A percentile compares a stretch with the other conserved stretches of the same genome.
phyloP scores from a whole-genome alignment of 352 stramenopile species.

The Plasmopara viticola region DNA sequence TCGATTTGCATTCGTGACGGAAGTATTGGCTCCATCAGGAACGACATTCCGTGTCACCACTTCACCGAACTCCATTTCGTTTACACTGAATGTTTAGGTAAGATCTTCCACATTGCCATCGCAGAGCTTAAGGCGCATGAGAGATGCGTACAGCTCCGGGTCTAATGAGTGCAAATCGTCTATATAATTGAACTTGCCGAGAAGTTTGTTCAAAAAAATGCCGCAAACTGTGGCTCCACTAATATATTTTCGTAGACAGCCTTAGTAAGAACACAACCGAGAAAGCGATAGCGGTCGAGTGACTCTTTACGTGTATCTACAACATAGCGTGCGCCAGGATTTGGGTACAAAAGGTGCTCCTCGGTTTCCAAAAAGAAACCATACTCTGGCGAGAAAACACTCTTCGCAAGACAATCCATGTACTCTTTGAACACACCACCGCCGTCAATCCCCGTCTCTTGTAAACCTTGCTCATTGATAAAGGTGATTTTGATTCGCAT shows the following conservation, averaged over 20 bases:
- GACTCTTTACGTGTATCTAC: slow-evolving; percentile 72
- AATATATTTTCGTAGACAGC: slow-evolving; percentile 95
- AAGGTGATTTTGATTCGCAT: slow-evolving; percentile 89
- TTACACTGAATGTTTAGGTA: slow-evolving; percentile 91
- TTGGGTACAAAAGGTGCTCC: slow-evolving; percentile 91
- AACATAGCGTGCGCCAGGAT: slow-evolving; percentile 76
- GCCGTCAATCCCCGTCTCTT: slow-evolving; percentile 95
- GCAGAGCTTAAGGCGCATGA: slow-evolving; percentile 95
- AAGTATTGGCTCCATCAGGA: slow-evolving; percentile 73
- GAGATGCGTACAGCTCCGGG: slow-evolving; percentile 90
- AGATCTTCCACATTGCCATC: slow-evolving; percentile 87
- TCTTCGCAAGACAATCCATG: slow-evolving; percentile 84
- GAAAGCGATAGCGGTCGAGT: slow-evolving; percentile 91
- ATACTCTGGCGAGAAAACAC: slow-evolving; percentile 84
- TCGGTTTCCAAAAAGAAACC: slow-evolving; percentile 82
- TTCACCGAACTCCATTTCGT: slow-evolving; percentile 67
- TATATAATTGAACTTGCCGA: slow-evolving; percentile 84
- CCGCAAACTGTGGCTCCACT: slow-evolving; percentile 94
- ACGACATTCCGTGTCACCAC: slow-evolving; percentile 70
- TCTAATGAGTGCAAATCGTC: slow-evolving; percentile 94
- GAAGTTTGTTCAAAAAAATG: slow-evolving; percentile 96
- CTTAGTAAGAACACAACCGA: slow-evolving; percentile 93
- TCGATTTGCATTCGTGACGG: slow-evolving; percentile 92
- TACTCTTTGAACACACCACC: slow-evolving; percentile 98
- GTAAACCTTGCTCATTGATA: slow-evolving; percentile 88